These are phyloP conservation scores for Dittrichia graveolens DNA, from an alignment of 129 eudicot genomes.

Conservation along the genomic window DNA sequence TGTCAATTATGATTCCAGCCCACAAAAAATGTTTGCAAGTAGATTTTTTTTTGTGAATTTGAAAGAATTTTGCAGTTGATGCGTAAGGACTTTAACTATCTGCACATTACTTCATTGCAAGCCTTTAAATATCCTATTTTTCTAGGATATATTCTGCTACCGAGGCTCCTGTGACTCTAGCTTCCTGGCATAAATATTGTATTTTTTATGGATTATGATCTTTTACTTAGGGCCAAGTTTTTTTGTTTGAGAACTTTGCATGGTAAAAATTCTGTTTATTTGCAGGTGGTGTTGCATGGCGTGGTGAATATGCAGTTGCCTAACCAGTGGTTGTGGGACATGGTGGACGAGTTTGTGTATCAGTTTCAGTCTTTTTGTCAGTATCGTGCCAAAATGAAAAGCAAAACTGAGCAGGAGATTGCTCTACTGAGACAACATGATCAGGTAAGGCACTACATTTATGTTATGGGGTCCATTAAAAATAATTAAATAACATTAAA, in stretches of 20 bases:
- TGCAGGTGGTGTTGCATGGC: constrained; percentile 88
- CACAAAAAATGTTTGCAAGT: not conserved
- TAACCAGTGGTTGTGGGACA: constrained; percentile 99
- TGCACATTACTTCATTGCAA: not conserved
- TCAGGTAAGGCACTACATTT: constrained; percentile 48
- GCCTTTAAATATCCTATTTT: not conserved
- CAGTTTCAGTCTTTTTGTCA: constrained; percentile 96
- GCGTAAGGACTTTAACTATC: not conserved
- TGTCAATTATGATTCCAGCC: not conserved
- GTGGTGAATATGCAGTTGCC: constrained; percentile 95
- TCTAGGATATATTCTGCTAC: not conserved
- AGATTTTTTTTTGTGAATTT: not conserved
- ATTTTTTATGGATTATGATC: not conserved
- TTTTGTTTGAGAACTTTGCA: not conserved
- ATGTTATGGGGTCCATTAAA: not conserved
- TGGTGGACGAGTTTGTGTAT: constrained; percentile 98
- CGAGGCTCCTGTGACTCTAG: not conserved
- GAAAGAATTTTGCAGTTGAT: not conserved
- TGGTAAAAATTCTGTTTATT: constrained; percentile 6
- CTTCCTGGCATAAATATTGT: not conserved
- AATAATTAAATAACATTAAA: not conserved
- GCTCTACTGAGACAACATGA: constrained; percentile 70
- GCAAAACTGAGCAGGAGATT: constrained; percentile 93
- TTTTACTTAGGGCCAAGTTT: not conserved
- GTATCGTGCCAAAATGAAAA: constrained; percentile 94